Conservation (phyloP, 2,329 filamentous ascomycete species). For the Fusarium sp. region DNA sequence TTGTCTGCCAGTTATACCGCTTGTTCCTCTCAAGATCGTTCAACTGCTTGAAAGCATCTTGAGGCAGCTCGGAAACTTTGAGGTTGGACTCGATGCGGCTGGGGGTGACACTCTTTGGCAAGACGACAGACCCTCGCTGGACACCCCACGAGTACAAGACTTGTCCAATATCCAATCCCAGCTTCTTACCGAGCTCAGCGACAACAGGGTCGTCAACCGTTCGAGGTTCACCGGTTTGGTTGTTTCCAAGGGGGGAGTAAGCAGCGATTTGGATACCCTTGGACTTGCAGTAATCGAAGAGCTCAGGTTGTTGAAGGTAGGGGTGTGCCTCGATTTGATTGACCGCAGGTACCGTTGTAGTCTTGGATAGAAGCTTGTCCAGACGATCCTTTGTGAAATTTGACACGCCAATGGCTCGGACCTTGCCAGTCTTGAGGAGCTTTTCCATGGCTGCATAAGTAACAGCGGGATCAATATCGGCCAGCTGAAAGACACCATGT, state of each 20-base stretch:
- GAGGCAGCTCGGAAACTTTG: constrained; percentile 50
- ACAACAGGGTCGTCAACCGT: constrained; percentile 61
- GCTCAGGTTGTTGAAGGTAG: constrained; percentile 69
- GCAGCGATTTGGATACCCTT: not conserved
- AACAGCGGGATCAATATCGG: constrained; percentile 58
- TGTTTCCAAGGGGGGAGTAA: constrained; percentile 50
- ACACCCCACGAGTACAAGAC: constrained; percentile 68
- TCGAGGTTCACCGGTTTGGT: constrained; percentile 55
- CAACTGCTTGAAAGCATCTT: constrained; percentile 50
- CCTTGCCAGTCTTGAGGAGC: constrained; percentile 51
- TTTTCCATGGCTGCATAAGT: constrained; percentile 54
- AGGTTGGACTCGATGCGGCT: constrained; percentile 73
- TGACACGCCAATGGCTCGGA: constrained; percentile 59
- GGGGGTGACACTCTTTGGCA: constrained; percentile 75
- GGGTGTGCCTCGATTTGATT: constrained; percentile 79
- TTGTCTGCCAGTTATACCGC: constrained; percentile 54
- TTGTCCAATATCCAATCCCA: constrained; percentile 50
- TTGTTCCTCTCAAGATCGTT: constrained; percentile 54
- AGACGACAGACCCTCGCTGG: constrained; percentile 70
- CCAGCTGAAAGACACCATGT: constrained; percentile 73
- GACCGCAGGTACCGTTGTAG: constrained; percentile 66
- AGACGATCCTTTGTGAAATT: constrained; percentile 59
- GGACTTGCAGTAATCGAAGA: constrained; percentile 43
- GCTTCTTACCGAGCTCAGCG: constrained; percentile 52
- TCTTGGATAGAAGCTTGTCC: constrained; percentile 58